Evolutionary conservation across 2,329 filamentous ascomycete species (phyloP).

Genomic region (Colletotrichum sp.): DNA sequence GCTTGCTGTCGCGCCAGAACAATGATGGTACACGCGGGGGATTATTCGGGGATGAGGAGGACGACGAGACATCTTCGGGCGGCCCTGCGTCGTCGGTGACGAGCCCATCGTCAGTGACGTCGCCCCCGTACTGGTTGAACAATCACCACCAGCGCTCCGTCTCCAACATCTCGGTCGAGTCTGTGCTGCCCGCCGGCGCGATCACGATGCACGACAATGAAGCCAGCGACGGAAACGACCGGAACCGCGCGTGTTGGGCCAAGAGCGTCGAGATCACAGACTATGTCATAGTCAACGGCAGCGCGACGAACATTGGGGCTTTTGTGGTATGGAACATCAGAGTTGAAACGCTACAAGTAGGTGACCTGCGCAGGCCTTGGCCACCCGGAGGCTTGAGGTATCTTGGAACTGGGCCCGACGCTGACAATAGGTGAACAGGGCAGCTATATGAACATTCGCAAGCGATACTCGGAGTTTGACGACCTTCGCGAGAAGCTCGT

Average conservation of each 20-base stretch:
- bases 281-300: slow-evolving; percentile 61
- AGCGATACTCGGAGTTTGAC: slow-evolving; percentile 93
- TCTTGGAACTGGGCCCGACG: background rate
- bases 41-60: slow-evolving; percentile 14
- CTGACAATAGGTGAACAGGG: slow-evolving; percentile 47
- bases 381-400: background rate
- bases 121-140: slow-evolving; percentile 50
- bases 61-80: slow-evolving; percentile 5
- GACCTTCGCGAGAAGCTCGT: slow-evolving; percentile 76
- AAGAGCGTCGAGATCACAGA: slow-evolving; percentile 65
- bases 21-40: slow-evolving; percentile 6
- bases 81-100: slow-evolving; percentile 7
- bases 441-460: slow-evolving; percentile 66
- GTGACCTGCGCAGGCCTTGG: slow-evolving; percentile 33
- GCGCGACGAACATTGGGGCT: slow-evolving; percentile 70
- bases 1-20: slow-evolving; percentile 11
- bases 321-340: slow-evolving; percentile 95
- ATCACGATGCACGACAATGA: slow-evolving; percentile 71
- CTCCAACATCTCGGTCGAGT: slow-evolving; percentile 52
- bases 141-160: slow-evolving; percentile 38
- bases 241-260: slow-evolving; percentile 68
- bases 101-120: slow-evolving; percentile 31
- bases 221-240: slow-evolving; percentile 52
- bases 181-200: slow-evolving; percentile 54
- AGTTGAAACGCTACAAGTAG: slow-evolving; percentile 83